Percentiles rank a stretch among this genome's conserved stretches.
These are phyloP conservation scores for Scenedesmus sp. DNA, from an alignment of 163 green algal genomes.

Conservation along the genomic window DNA sequence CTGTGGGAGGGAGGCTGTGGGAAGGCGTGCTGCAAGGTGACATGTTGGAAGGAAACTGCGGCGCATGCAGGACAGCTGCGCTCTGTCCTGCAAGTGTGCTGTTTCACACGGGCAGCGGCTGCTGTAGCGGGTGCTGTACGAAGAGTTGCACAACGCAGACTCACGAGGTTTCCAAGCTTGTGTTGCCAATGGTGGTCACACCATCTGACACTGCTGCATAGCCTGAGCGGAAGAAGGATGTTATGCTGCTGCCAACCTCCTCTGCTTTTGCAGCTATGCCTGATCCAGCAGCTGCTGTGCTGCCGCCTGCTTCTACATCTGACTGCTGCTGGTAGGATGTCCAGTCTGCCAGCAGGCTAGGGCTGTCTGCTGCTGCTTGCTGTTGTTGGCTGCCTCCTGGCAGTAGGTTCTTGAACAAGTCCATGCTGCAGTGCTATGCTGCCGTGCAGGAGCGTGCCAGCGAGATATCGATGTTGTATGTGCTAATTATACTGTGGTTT, in stretches of 20 bases:
- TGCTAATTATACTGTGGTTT: neutral
- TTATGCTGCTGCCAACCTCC: conserved; percentile 42
- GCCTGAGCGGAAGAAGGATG: conserved; percentile 37
- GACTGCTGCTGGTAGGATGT: conserved; percentile 12
- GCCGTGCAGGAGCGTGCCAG: neutral
- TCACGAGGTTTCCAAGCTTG: conserved; percentile 44
- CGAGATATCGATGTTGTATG: neutral
- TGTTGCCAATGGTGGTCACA: neutral
- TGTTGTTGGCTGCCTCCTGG: conserved; percentile 16
- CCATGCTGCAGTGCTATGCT: conserved; percentile 11
- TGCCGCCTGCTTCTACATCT: conserved; percentile 41
- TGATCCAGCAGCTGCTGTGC: neutral
- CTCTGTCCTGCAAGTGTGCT: neutral
- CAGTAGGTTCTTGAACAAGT: neutral
- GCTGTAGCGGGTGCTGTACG: neutral
- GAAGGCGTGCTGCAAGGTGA: neutral
- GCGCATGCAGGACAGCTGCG: neutral
- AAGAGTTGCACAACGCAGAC: neutral
- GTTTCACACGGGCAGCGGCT: neutral
- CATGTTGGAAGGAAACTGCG: neutral
- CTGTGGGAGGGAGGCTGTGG: neutral
- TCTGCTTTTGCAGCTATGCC: conserved; percentile 22
- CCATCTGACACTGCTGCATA: conserved; percentile 52
- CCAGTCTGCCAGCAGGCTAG: conserved; percentile 50
- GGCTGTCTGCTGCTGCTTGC: conserved; percentile 15